Conservation (phyloP, 441 rosid species). For the Erysimum cheiri region DNA sequence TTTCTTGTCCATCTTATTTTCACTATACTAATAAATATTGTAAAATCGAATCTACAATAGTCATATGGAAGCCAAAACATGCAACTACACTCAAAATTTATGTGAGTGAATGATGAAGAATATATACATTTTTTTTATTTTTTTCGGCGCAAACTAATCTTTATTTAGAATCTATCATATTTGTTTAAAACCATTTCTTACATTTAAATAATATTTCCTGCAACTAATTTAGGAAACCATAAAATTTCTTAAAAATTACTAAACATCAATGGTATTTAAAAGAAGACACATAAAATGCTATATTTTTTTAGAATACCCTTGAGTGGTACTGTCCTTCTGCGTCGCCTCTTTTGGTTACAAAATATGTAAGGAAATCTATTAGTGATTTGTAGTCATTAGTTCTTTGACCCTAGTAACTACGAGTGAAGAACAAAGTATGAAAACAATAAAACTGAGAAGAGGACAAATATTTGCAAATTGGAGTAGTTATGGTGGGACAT, state of each 20-base stretch:
- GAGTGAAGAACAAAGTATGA: constrained; percentile 19
- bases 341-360: constrained; percentile 16
- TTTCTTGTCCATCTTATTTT: background rate
- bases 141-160: too few relatives aligned
- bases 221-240: background rate
- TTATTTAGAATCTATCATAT: background rate
- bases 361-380: constrained; percentile 7
- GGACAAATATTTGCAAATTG: constrained; percentile 24
- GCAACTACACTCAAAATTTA: background rate
- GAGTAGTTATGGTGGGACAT: constrained; percentile 32
- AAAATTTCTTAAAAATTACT: background rate
- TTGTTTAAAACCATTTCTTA: background rate
- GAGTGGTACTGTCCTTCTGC: constrained; percentile 15
- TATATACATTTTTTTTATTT: too few relatives aligned
- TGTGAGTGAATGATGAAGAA: constrained; percentile 4
- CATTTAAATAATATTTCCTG: background rate
- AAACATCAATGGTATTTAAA: background rate
- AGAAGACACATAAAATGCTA: background rate
- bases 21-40: background rate
- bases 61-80: constrained; percentile 6
- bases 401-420: constrained; percentile 25
- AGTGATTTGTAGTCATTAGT: constrained; percentile 1
- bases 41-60: background rate
- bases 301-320: background rate
- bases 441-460: constrained; percentile 4